Base-by-base conservation (phyloP, 1,284 basidiomycete species). In the Apiotrichum akiyoshidainum region DNA sequence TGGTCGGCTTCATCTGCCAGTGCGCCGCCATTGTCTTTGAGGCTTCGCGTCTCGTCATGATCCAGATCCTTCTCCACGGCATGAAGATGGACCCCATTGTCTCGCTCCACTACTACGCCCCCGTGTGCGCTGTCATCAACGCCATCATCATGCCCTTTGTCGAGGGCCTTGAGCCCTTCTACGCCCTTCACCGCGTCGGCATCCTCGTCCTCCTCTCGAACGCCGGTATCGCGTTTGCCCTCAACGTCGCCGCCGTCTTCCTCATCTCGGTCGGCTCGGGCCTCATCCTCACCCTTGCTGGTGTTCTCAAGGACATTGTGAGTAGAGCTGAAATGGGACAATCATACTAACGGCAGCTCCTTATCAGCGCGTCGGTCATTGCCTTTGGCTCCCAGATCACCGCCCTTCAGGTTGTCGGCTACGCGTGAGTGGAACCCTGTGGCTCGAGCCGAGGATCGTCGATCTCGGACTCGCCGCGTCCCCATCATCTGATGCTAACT, bases 61-160 rank as follows among this genome's bases (percentile, higher is more conserved):
- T 98, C 65, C 89, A 98, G 77, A 86, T 95, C 58, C 85, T 98
- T 45, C 83, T 98, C 2, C 94, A 98, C 77, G 93, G 93, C 51
- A 82, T 96, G 76, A 95, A 97, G 82, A 92, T 97, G 93, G 92
- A 96, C 78, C 94, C 94, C 4, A 84, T 97, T 34, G 92, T 95
- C 31, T 96, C 92, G 37, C 81, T 98, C 57, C 91, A 97, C 81
- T 98, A 96, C 82, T 94, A 92, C 75, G 91, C 91, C 11, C 91
- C 91, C n/a, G 90, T 98, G 56, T 98, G 95, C 75, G 93, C 94
- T 1, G 77, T 83, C 60, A 88, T 98, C 81, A 98, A 97, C 79
- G 83, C 91, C 40, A 72, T 83, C 57, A 81, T 94, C 58, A 78
- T 97, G 33, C 90, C 92, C 31, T 89, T 96, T 79, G 89, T 88